Percentiles rank a stretch among this genome's conserved stretches.
Evolutionary conservation across 2,329 filamentous ascomycete species (phyloP).

Genomic region (Sporothrix dimorphospora): DNA sequence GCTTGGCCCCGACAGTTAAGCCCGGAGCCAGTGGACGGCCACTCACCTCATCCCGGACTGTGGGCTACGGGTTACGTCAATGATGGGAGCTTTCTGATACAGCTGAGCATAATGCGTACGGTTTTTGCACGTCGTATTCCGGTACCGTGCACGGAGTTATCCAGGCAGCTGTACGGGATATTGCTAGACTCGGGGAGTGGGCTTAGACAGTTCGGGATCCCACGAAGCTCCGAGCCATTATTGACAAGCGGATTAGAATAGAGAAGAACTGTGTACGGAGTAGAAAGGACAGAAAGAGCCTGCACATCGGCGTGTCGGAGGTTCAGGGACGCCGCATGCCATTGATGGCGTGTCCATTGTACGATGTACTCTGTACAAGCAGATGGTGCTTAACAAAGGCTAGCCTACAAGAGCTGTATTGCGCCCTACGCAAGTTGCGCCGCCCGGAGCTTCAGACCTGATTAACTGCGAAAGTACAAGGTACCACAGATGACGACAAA

Average conservation of each 20-base stretch:
- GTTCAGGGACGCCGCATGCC: not conserved
- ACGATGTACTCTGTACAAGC: not conserved
- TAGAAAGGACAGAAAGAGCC: not conserved
- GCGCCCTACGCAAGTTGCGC: not conserved
- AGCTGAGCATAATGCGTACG: not conserved
- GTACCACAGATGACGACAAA: too few relatives aligned
- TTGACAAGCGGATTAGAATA: not conserved
- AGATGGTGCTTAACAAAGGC: too few relatives aligned
- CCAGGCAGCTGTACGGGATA: not conserved
- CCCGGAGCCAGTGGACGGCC: not conserved
- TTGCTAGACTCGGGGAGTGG: not conserved
- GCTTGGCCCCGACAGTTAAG: not conserved
- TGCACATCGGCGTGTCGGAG: not conserved
- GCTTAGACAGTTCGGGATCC: not conserved
- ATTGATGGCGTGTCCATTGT: not conserved
- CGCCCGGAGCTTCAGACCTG: not conserved
- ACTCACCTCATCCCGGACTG: not conserved
- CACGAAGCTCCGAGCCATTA: not conserved
- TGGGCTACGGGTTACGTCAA: not conserved
- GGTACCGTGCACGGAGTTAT: not conserved
- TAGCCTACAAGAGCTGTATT: not conserved
- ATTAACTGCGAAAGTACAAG: not conserved
- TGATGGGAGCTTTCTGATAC: not conserved
- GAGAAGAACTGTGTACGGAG: not conserved
- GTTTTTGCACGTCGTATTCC: too few relatives aligned